These are phyloP conservation scores for Mrakia frigida DNA, from an alignment of 768 basidiomycete species.

Conservation along the genomic window DNA sequence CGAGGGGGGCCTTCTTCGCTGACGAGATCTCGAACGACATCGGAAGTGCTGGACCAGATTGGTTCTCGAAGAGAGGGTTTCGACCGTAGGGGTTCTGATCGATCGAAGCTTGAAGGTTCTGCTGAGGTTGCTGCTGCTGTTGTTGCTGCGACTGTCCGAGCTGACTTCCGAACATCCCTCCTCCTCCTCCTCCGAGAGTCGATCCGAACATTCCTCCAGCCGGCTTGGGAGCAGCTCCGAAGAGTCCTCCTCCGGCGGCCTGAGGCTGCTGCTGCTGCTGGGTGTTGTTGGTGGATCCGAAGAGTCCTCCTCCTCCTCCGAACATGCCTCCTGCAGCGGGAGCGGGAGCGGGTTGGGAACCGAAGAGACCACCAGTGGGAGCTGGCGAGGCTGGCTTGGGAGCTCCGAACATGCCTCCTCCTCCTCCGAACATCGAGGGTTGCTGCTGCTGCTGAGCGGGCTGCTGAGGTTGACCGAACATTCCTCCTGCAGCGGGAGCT, in stretches of 20 bases:
- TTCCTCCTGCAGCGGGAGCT: neutral
- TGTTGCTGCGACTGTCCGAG: constrained; percentile 34
- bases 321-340: constrained; percentile 8
- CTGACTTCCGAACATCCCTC: constrained; percentile 27
- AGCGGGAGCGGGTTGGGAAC: constrained; percentile 28
- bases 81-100: constrained; percentile 57
- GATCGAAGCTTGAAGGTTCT: constrained; percentile 59
- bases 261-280: constrained; percentile 22
- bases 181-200: constrained; percentile 16
- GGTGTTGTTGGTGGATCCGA: constrained; percentile 14
- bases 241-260: neutral
- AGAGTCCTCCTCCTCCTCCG: constrained; percentile 18
- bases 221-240: constrained; percentile 1
- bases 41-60: constrained; percentile 38
- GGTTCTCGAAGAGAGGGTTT: constrained; percentile 45
- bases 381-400: constrained; percentile 32
- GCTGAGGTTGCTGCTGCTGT: constrained; percentile 35
- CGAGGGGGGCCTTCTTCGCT: constrained; percentile 43
- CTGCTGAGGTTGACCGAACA: constrained; percentile 27
- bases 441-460: constrained; percentile 13
- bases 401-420: constrained; percentile 24
- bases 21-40: constrained; percentile 27
- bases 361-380: constrained; percentile 35
- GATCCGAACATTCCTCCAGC: constrained; percentile 32
- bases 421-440: constrained; percentile 13